Evolutionary conservation across 352 stramenopile genomes (phyloP).

Genomic region (Phytophthora ramorum): DNA sequence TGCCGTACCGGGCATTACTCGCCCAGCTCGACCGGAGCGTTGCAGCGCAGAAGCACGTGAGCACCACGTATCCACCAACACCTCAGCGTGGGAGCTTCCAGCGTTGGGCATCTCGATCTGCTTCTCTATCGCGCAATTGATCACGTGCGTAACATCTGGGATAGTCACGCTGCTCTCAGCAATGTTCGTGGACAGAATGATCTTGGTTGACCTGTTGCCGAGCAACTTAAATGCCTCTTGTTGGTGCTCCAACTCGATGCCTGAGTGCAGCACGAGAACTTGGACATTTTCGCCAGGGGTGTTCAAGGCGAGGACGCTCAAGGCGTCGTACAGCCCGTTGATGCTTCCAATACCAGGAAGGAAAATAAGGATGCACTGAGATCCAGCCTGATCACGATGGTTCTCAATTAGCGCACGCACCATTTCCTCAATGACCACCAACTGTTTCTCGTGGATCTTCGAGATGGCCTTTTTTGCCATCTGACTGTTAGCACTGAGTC

Average conservation of each 20-base stretch:
- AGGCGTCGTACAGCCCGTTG: conserved; percentile 79
- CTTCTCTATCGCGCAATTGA: conserved; percentile 88
- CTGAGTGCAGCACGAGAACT: conserved; percentile 74
- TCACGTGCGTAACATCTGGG: conserved; percentile 92
- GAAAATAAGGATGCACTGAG: conserved; percentile 95
- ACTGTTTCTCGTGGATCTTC: conserved; percentile 71
- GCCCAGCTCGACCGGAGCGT: conserved; percentile 90
- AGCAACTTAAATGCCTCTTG: conserved; percentile 71
- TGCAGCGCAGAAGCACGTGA: conserved; percentile 92
- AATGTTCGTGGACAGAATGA: conserved; percentile 97
- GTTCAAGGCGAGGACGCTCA: conserved; percentile 48
- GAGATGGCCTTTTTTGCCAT: conserved; percentile 56
- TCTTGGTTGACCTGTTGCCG: conserved; percentile 72
- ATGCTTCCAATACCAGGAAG: conserved; percentile 96
- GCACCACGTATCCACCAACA: conserved; percentile 92
- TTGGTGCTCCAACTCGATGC: conserved; percentile 79
- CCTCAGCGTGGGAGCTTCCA: conserved; percentile 66
- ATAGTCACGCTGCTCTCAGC: conserved; percentile 98
- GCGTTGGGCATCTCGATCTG: conserved; percentile 86
- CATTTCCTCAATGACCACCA: conserved; percentile 65
- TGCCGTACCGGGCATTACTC: conserved; percentile 91
- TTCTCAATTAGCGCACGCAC: conserved; percentile 61
- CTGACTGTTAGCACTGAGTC: conserved; percentile 53
- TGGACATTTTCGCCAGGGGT: conserved; percentile 39
- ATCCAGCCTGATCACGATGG: conserved; percentile 38